phyloP scores from a whole-genome alignment of 2,329 filamentous ascomycete species.

The Claviceps arundinis region DNA sequence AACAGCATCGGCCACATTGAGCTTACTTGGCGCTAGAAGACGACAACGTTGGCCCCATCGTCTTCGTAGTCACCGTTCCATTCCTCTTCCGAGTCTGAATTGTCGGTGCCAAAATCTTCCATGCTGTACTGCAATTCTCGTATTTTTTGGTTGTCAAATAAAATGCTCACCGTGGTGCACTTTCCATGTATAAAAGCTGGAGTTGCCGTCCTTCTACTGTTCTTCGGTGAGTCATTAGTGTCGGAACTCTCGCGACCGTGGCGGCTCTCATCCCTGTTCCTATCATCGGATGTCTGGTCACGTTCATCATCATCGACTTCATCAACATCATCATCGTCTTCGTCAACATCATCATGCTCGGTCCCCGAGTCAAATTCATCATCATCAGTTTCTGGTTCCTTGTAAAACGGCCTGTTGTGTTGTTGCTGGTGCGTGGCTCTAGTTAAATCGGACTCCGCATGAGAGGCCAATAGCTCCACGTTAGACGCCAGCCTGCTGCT shows the following conservation, averaged over 20 bases:
- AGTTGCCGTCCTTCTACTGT: not conserved
- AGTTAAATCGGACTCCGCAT: slow-evolving; percentile 6
- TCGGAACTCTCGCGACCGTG: slow-evolving; percentile 3
- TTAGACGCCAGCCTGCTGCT: slow-evolving; percentile 23
- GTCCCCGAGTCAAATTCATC: slow-evolving; percentile 25
- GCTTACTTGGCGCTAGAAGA: slow-evolving; percentile 11
- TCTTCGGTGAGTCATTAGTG: not conserved
- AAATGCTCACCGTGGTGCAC: slow-evolving; percentile 56
- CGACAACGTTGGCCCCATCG: slow-evolving; percentile 28
- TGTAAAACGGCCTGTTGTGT: slow-evolving; percentile 22
- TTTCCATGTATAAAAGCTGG: slow-evolving; percentile 46
- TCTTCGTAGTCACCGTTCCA: slow-evolving; percentile 45
- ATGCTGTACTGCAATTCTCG: slow-evolving; percentile 55
- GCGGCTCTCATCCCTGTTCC: slow-evolving; percentile 4
- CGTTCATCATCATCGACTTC: not conserved
- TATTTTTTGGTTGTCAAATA: slow-evolving; percentile 65
- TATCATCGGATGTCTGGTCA: not conserved
- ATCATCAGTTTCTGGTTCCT: slow-evolving; percentile 32
- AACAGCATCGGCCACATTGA: slow-evolving; percentile 3
- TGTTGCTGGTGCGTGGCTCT: slow-evolving; percentile 7
- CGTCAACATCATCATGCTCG: slow-evolving; percentile 1
- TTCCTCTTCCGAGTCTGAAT: slow-evolving; percentile 42
- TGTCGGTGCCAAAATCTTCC: slow-evolving; percentile 53
- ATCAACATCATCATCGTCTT: not conserved
- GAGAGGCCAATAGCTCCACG: slow-evolving; percentile 12